Evolutionary conservation across 2,329 filamentous ascomycete genomes (phyloP).

Genomic region (Huntiella savannae): DNA sequence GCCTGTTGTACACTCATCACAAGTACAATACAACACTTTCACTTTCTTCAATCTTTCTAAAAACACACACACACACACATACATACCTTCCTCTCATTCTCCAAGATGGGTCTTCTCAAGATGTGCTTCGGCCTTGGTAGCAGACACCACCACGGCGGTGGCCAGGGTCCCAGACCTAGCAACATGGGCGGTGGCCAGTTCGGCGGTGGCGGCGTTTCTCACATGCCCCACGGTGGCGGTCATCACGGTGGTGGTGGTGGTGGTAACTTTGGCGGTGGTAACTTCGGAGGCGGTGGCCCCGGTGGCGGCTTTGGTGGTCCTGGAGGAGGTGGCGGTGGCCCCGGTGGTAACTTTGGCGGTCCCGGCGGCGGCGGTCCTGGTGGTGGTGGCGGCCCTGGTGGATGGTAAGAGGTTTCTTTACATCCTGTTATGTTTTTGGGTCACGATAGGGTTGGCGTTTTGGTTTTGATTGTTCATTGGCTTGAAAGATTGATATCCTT

Average conservation of each 20-base stretch:
- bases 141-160: background rate
- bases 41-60: background rate
- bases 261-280: background rate
- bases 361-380: background rate
- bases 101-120: background rate
- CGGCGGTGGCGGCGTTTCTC: background rate
- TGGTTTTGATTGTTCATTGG: background rate
- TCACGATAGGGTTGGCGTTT: background rate
- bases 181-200: background rate
- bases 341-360: background rate
- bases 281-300: background rate
- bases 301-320: background rate
- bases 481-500: no score
- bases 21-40: background rate
- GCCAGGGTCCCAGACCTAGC: conserved; percentile 11
- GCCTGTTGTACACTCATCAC: background rate
- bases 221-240: conserved; percentile 1
- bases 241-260: background rate
- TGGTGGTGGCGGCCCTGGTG: background rate
- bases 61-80: background rate
- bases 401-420: background rate
- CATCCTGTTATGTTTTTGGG: background rate
- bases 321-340: background rate
- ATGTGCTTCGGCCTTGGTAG: conserved; percentile 1
- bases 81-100: background rate